phyloP scores from a whole-genome alignment of 2,329 filamentous ascomycete species.

The Cordyceps tenuipes region DNA sequence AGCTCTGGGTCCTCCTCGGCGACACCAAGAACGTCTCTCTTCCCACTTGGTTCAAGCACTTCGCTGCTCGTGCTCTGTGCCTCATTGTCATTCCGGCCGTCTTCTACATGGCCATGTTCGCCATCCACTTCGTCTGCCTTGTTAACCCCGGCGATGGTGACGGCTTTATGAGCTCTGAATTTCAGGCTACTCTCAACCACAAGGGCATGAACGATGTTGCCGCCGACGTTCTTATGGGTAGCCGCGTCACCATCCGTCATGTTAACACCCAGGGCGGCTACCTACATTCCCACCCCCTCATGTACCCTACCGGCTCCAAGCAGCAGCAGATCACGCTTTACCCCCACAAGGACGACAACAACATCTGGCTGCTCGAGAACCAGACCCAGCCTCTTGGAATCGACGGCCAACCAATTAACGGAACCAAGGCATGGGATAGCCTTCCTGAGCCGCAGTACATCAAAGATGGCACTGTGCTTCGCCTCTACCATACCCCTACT shows the following conservation, averaged over 20 bases:
- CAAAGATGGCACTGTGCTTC: slow-evolving; percentile 70
- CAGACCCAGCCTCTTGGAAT: slow-evolving; percentile 80
- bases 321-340: slow-evolving; percentile 98
- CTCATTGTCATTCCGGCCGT: slow-evolving; percentile 79
- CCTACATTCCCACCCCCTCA: slow-evolving; percentile 90
- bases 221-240: slow-evolving; percentile 84
- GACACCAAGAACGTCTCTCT: slow-evolving; percentile 79
- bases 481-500: slow-evolving; percentile 75
- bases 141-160: slow-evolving; percentile 94
- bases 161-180: slow-evolving; percentile 99
- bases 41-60: slow-evolving; percentile 86
- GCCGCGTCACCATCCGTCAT: slow-evolving; percentile 77
- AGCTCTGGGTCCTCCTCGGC: slow-evolving; percentile 91
- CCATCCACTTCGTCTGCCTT: slow-evolving; percentile 88
- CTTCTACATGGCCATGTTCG: slow-evolving; percentile 97
- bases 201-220: slow-evolving; percentile 95
- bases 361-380: slow-evolving; percentile 89
- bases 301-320: slow-evolving; percentile 97
- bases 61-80: slow-evolving; percentile 84
- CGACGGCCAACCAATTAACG: slow-evolving; percentile 69
- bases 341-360: slow-evolving; percentile 98
- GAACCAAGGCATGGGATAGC: slow-evolving; percentile 76
- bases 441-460: slow-evolving; percentile 59
- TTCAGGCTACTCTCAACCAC: slow-evolving; percentile 92
- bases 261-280: slow-evolving; percentile 98